Evolutionary conservation across 495 filamentous ascomycete species (phyloP).

Genomic region (Amphirosellinia nigrospora): DNA sequence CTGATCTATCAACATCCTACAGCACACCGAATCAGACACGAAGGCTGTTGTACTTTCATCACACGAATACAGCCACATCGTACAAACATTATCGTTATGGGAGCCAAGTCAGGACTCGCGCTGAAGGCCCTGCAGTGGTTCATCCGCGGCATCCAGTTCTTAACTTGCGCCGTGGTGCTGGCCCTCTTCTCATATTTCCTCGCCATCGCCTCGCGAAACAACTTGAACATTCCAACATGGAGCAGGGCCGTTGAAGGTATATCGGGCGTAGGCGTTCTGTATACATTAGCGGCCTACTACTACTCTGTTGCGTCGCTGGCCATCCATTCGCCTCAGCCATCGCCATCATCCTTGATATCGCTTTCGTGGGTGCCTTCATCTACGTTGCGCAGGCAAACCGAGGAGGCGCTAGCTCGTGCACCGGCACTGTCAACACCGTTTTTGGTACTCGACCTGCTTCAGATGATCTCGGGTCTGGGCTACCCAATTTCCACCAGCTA

Average conservation of each 20-base stretch:
- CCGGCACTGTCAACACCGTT: slow-evolving; percentile 67
- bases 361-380: slow-evolving; percentile 63
- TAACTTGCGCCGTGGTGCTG: slow-evolving; percentile 72
- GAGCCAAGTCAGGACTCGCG: slow-evolving; percentile 55
- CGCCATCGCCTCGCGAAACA: slow-evolving; percentile 62
- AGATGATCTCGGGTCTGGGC: slow-evolving; percentile 43
- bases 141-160: slow-evolving; percentile 73
- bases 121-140: slow-evolving; percentile 68
- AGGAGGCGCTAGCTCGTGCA: slow-evolving; percentile 66
- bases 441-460: slow-evolving; percentile 65
- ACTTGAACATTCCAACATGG: slow-evolving; percentile 65
- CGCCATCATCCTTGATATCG: slow-evolving; percentile 68
- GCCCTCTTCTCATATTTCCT: slow-evolving; percentile 83
- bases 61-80: slow-evolving; percentile 30
- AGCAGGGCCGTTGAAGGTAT: slow-evolving; percentile 83
- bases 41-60: not conserved
- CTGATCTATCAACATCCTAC: slow-evolving; percentile 6
- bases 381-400: slow-evolving; percentile 67
- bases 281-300: slow-evolving; percentile 68
- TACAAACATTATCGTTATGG: slow-evolving; percentile 42
- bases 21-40: not conserved
- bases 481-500: slow-evolving; percentile 60
- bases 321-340: slow-evolving; percentile 69
- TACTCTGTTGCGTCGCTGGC: slow-evolving; percentile 81
- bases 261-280: slow-evolving; percentile 72